phyloP scores from a whole-genome alignment of 2,329 filamentous ascomycete species.

The Botryotinia narcissicola region DNA sequence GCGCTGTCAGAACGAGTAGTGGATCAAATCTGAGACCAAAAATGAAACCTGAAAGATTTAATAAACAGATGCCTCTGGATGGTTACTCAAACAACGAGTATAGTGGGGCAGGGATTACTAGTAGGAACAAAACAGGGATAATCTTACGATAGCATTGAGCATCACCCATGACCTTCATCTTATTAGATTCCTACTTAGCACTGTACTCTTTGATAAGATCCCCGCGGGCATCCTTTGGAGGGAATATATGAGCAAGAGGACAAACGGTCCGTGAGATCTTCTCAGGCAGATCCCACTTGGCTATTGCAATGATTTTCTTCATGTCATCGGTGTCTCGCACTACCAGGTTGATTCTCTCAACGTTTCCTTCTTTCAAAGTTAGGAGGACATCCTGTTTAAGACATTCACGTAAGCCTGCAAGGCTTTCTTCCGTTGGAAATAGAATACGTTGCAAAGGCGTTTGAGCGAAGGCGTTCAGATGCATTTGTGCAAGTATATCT shows the following conservation, averaged over 20 bases:
- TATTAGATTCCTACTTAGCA: slow-evolving; percentile 27
- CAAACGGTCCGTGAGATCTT: not conserved
- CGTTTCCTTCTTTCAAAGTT: slow-evolving; percentile 22
- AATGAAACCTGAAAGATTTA: not conserved
- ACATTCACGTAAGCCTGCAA: slow-evolving; percentile 24
- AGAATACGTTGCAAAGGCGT: slow-evolving; percentile 33
- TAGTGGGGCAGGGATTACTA: not conserved
- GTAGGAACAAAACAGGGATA: not conserved
- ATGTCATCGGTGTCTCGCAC: slow-evolving; percentile 29
- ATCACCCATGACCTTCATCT: slow-evolving; percentile 28
- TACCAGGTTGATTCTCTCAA: slow-evolving; percentile 27
- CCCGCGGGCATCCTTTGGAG: slow-evolving; percentile 25
- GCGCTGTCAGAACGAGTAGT: not conserved
- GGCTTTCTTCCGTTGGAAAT: slow-evolving; percentile 31
- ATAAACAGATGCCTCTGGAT: not conserved
- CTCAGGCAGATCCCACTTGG: slow-evolving; percentile 29
- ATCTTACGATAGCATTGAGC: slow-evolving; percentile 34
- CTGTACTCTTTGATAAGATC: slow-evolving; percentile 29
- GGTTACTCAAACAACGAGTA: not conserved
- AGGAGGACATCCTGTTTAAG: slow-evolving; percentile 28
- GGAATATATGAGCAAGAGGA: slow-evolving; percentile 13
- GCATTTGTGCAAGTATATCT: slow-evolving; percentile 30
- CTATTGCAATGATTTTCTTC: slow-evolving; percentile 32
- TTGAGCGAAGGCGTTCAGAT: slow-evolving; percentile 37
- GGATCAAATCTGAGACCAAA: not conserved